Conservation (phyloP, 225 moss, liverwort and hornwort genomes). For the Pseudisothecium myosuroides region DNA sequence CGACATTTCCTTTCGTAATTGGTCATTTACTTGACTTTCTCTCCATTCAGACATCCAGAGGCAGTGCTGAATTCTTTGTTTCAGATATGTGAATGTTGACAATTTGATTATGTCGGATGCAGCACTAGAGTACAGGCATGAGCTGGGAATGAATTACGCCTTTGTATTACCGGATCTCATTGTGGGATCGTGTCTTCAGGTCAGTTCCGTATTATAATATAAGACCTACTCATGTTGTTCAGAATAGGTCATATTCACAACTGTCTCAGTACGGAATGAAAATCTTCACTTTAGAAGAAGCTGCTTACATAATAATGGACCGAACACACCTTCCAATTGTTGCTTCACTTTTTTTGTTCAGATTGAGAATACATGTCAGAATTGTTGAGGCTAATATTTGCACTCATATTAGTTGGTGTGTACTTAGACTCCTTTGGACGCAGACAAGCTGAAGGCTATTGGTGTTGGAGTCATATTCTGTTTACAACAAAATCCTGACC, state of each 20-base stretch:
- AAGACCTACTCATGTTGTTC: not conserved
- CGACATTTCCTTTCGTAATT: not conserved
- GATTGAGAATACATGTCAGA: not conserved
- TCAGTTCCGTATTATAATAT: slow-evolving; percentile 9
- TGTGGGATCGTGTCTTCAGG: slow-evolving; percentile 96
- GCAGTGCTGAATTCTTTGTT: not conserved
- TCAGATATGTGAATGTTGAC: not conserved
- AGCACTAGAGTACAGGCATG: slow-evolving; percentile 89
- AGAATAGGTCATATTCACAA: not conserved
- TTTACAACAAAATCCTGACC: slow-evolving; percentile 83
- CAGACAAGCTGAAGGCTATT: slow-evolving; percentile 66
- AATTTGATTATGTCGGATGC: not conserved
- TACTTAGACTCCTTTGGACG: slow-evolving; percentile 78
- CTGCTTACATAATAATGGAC: not conserved
- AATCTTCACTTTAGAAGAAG: not conserved
- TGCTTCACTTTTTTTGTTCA: not conserved
- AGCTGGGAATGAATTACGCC: slow-evolving; percentile 90
- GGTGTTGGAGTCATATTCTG: slow-evolving; percentile 82
- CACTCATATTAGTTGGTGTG: slow-evolving; percentile 22
- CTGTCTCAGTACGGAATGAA: not conserved
- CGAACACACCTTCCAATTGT: not conserved
- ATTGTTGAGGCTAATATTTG: not conserved
- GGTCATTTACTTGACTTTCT: not conserved
- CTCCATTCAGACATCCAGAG: not conserved
- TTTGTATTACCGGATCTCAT: slow-evolving; percentile 80